A percentile compares a stretch with the other conserved stretches of the same genome.
These are phyloP conservation scores for Craterostigma plantagineum DNA, from an alignment of 257 asterid genomes.

Conservation along the genomic window DNA sequence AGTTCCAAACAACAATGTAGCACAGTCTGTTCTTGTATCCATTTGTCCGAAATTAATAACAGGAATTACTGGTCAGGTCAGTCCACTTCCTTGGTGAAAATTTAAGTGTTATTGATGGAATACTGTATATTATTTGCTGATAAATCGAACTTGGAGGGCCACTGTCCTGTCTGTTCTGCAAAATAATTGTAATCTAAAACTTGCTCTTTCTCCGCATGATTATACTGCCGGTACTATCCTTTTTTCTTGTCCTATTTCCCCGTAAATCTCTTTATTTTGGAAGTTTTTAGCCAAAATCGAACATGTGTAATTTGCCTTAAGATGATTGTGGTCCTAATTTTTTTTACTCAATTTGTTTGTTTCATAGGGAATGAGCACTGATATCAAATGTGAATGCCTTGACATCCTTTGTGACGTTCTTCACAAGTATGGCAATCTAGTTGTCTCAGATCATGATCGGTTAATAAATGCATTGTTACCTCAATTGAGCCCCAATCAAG, in stretches of 20 bases:
- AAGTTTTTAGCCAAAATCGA: too few relatives aligned
- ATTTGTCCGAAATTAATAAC: constrained; percentile 72
- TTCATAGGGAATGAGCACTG: constrained; percentile 62
- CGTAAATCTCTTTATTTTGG: too few relatives aligned
- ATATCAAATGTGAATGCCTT: constrained; percentile 93
- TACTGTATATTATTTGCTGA: too few relatives aligned
- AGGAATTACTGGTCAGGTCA: constrained; percentile 65
- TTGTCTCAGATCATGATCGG: constrained; percentile 74
- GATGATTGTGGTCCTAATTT: constrained; percentile 2
- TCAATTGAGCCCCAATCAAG: constrained; percentile 75
- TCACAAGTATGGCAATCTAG: constrained; percentile 85
- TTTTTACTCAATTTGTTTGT: constrained; percentile 8
- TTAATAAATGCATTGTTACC: constrained; percentile 66
- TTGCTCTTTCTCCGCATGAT: too few relatives aligned
- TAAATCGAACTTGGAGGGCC: too few relatives aligned
- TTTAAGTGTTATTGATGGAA: too few relatives aligned
- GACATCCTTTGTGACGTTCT: constrained; percentile 91
- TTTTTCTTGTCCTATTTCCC: too few relatives aligned
- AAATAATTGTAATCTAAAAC: too few relatives aligned
- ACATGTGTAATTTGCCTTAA: too few relatives aligned
- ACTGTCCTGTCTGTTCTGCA: too few relatives aligned
- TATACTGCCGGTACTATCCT: too few relatives aligned
- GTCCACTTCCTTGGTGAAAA: constrained; percentile 6
- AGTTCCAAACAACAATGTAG: constrained; percentile 68
- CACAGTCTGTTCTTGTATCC: constrained; percentile 58